phyloP scores from a whole-genome alignment of 2,329 filamentous ascomycete species.

The Cladosporium cucumerinum region DNA sequence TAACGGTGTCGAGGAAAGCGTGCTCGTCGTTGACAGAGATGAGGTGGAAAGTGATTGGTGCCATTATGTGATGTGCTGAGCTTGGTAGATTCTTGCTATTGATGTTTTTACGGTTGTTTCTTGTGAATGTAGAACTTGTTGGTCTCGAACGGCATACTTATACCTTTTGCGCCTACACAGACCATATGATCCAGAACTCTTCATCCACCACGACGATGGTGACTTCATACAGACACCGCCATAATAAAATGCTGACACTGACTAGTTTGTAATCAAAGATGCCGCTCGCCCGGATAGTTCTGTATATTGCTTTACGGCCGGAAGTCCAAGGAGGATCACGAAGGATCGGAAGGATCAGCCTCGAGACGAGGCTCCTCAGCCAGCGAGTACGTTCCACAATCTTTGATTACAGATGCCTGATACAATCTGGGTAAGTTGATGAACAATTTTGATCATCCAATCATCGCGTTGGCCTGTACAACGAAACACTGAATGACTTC shows the following conservation, averaged over 20 bases:
- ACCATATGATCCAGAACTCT: background rate
- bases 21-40: slow-evolving; percentile 7
- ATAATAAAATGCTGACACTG: background rate
- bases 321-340: background rate
- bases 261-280: background rate
- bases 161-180: background rate
- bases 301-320: background rate
- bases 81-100: background rate
- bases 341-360: slow-evolving; percentile 10
- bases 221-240: background rate
- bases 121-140: background rate
- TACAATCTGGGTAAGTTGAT: background rate
- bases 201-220: background rate
- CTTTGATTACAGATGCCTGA: background rate
- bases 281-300: background rate
- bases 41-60: slow-evolving; percentile 25
- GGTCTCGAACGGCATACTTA: background rate
- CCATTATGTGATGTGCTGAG: slow-evolving; percentile 17
- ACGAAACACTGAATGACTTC: background rate
- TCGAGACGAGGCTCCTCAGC: background rate
- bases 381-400: background rate
- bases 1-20: slow-evolving; percentile 16
- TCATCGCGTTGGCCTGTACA: background rate
- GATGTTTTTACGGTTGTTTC: background rate
- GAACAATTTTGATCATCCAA: background rate